Evolutionary conservation across 371 early-diverging fungal genomes (phyloP), one percentile per base, ranked within the genome.

Genomic region (Blastocladiella emersonii): DNA sequence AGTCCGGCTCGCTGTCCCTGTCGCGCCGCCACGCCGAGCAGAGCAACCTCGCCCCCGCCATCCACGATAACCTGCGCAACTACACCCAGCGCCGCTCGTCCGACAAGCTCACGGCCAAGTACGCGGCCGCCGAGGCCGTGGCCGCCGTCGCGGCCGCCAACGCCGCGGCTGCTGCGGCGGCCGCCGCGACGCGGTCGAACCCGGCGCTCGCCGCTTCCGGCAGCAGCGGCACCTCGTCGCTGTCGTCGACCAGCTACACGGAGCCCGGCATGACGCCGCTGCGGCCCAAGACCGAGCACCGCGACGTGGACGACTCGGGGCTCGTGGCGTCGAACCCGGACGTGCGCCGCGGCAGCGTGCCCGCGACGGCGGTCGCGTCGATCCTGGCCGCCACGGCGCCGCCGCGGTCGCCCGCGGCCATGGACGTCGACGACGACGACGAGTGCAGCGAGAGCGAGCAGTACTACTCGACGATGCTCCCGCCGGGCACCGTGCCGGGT

Each of bases 231-330:
- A 57, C 32, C 59, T 32, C 15, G 15, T 12, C 59, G 12, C 13
- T 13, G n/a, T 35, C 59, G 34, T n/a, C 59, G 27, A 15, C 27
- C n/a, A n/a, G n/a, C 55, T 15, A 57, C 37, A 57, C 30, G 15
- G 53, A 51, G 53, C 53, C 53, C 1, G 15, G 13, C 27, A 51
- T 51, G 36, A n/a, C 15, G 43, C 63, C 49, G 23, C 36, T 51
- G 8, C 63, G 63, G 3, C 55, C 63, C 30, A 35, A 51, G 35
- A 36, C 30, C 27, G 53, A 48, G 39, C 32, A 56, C 21, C 30
- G 36, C 57, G 55, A 45, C 37, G 57, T 63, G 27, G 57, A 27
- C 15, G 63, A 63, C 27, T 53, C 55, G 8, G 63, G 63, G 55
- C 36, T 63, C 0, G 63, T 63, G 13, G 35, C 59, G 19, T 59